Evolutionary conservation across 129 eudicot genomes (phyloP).

Genomic region (Erigeron canadensis): DNA sequence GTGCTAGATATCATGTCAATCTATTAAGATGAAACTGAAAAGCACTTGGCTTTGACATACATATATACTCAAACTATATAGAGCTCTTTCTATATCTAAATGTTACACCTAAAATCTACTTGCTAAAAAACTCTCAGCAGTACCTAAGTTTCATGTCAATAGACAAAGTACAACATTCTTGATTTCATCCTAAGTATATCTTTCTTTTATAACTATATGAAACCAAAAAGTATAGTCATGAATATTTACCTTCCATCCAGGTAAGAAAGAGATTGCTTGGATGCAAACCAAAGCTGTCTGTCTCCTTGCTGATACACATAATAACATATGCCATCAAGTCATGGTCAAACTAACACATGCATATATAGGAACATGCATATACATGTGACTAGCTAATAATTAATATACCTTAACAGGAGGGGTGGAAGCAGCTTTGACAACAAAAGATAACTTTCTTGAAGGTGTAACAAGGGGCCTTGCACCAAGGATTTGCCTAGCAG

Average conservation of each 20-base stretch:
- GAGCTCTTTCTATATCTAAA: background rate
- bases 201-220: too few species aligned
- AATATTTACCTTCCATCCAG: slow-evolving; percentile 83
- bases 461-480: slow-evolving; percentile 48
- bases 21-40: background rate
- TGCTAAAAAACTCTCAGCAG: background rate
- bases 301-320: slow-evolving; percentile 84
- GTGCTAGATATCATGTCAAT: slow-evolving; percentile 7
- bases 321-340: slow-evolving; percentile 21
- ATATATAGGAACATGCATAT: background rate
- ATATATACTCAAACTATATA: background rate
- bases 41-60: slow-evolving; percentile 8
- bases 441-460: slow-evolving; percentile 62
- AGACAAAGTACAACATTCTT: too few species aligned
- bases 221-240: background rate
- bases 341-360: slow-evolving; percentile 14
- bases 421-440: slow-evolving; percentile 77
- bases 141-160: background rate
- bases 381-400: background rate
- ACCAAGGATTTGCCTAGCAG: slow-evolving; percentile 64
- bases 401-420: slow-evolving; percentile 89
- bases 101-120: background rate
- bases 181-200: too few species aligned
- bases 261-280: slow-evolving; percentile 95
- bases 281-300: slow-evolving; percentile 91